Evolutionary conservation across 768 basidiomycete genomes (phyloP), one percentile per base, ranked within the genome.

Genomic region (Mycena metata): DNA sequence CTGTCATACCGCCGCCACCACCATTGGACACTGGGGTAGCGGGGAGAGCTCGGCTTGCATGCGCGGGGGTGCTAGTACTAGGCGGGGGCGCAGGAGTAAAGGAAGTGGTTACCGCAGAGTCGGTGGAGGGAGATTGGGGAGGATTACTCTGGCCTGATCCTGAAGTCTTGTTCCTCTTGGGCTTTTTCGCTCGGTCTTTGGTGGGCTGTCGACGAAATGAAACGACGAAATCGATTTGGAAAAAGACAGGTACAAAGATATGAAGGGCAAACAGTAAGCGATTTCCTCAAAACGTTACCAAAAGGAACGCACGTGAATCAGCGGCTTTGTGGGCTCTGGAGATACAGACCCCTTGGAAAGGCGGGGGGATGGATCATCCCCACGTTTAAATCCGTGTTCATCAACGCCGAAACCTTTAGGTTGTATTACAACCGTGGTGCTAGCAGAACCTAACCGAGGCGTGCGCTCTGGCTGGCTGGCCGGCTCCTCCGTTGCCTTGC

Each of bases 261-360:
- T 49, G 61, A 67, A 73, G 58, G 26, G 47, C 30, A 75, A 60
- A 63, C 39, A 70, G 65, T 78, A 81, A 89, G 85, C 82, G 85
- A 79, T 77, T 79, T 84, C 81, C 77, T 75, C 79, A 78, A 71
- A 75, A 75, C 76, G 76, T 78, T 76, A 83, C 88, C 83, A 88
- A 84, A 89, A 88, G 84, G 87, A 86, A 94, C 93, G 91, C 89
- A 95, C 93, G 89, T 95, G 93, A 81, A 87, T 90, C 84, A 94
- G 80, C 73, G 92, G 90, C 77, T 88, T 90, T 71, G 88, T 85
- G 69, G 88, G 82, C 46, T 82, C 75, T 67, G 85, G 84, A 67
- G 83, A 74, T 65, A 79, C 77, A 63, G 79, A 69, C 67, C 21
- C 54, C 47, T 62, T 64, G 47, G 77, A 67, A 56, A 67, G 69